Evolutionary conservation across 345 rosid genomes (phyloP).

Genomic region (Citrus unshiu): DNA sequence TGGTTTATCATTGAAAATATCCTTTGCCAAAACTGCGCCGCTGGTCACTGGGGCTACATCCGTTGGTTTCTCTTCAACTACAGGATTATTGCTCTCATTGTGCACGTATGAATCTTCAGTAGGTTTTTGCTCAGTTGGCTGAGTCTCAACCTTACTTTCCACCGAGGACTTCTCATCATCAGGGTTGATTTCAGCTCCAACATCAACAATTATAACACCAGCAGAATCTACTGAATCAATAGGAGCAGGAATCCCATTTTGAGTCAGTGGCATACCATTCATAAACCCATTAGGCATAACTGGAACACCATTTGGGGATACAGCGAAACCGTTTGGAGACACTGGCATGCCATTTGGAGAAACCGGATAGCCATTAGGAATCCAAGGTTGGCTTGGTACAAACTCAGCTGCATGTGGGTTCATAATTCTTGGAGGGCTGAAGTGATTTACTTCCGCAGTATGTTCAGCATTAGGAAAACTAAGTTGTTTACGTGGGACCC

Average conservation of each 20-base stretch:
- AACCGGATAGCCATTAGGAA: constrained; percentile 67
- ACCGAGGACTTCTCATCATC: constrained; percentile 41
- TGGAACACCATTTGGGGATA: constrained; percentile 49
- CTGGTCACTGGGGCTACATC: constrained; percentile 14
- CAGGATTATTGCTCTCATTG: constrained; percentile 25
- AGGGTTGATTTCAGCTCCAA: constrained; percentile 32
- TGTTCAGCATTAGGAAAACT: constrained; percentile 54
- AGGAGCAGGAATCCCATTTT: constrained; percentile 45
- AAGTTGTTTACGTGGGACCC: constrained; percentile 62
- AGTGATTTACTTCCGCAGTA: constrained; percentile 51
- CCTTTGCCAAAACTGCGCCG: constrained; percentile 30
- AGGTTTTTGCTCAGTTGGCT: constrained; percentile 27
- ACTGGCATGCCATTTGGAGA: constrained; percentile 58
- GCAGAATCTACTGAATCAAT: constrained; percentile 39
- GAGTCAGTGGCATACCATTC: constrained; percentile 30
- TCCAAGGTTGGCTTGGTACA: constrained; percentile 88
- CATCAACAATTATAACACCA: constrained; percentile 23
- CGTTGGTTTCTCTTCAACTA: constrained; percentile 28
- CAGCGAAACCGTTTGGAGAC: constrained; percentile 50
- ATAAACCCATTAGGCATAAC: constrained; percentile 51
- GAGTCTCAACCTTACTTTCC: constrained; percentile 38
- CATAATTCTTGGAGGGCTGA: constrained; percentile 74
- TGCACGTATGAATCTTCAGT: constrained; percentile 29
- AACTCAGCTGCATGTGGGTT: constrained; percentile 99
- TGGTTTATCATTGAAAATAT: constrained; percentile 23